A percentile compares a stretch with the other conserved stretches of the same genome.
These are phyloP conservation scores for Magnusiomyces fungicola DNA, from an alignment of 1,139 yeast genomes.

Conservation along the genomic window DNA sequence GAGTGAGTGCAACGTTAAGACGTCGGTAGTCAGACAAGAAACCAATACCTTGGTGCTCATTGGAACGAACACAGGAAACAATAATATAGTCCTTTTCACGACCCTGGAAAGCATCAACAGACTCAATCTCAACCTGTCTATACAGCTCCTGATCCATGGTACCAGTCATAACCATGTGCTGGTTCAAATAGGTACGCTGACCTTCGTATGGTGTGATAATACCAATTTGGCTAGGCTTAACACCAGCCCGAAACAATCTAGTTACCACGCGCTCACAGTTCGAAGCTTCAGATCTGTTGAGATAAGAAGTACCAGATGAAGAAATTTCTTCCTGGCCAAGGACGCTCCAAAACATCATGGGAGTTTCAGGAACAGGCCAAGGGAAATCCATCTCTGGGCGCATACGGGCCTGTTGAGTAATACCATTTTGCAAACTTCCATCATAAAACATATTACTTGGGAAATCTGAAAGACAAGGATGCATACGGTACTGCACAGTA, in stretches of 20 bases:
- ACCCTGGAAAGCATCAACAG: slow-evolving; percentile 96
- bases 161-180: slow-evolving; percentile 71
- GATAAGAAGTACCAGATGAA: slow-evolving; percentile 72
- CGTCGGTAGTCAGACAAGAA: slow-evolving; percentile 86
- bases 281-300: slow-evolving; percentile 87
- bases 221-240: slow-evolving; percentile 76
- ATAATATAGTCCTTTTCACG: slow-evolving; percentile 89
- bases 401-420: slow-evolving; percentile 63
- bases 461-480: slow-evolving; percentile 79
- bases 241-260: slow-evolving; percentile 69
- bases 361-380: slow-evolving; percentile 77
- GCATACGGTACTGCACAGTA: slow-evolving; percentile 94
- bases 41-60: slow-evolving; percentile 76
- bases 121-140: slow-evolving; percentile 73
- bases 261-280: slow-evolving; percentile 78
- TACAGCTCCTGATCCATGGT: slow-evolving; percentile 56
- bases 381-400: slow-evolving; percentile 58
- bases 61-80: slow-evolving; percentile 85
- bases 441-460: slow-evolving; percentile 92
- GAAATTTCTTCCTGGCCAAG: slow-evolving; percentile 87
- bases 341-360: slow-evolving; percentile 95
- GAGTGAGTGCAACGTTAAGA: slow-evolving; percentile 83
- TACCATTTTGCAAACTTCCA: slow-evolving; percentile 88
- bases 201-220: slow-evolving; percentile 94
- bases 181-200: slow-evolving; percentile 75